Percentiles rank a stretch among this genome's conserved stretches.
Evolutionary conservation across 2,329 filamentous ascomycete species (phyloP).

Genomic region (Ampelomyces quisqualis): DNA sequence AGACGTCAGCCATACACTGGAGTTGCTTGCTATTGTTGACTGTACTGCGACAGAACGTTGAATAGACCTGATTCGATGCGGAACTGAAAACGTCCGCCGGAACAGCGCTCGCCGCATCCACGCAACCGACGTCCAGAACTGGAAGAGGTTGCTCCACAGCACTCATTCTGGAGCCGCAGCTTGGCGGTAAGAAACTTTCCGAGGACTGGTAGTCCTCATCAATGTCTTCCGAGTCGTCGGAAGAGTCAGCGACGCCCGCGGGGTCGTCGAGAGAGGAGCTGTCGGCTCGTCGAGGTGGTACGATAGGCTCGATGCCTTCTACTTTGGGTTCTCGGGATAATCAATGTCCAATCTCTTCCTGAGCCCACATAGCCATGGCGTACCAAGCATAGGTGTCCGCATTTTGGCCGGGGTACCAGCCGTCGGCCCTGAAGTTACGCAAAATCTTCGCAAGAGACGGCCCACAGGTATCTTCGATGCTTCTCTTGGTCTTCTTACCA

Average conservation of each 20-base stretch:
- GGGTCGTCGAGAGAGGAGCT: constrained; percentile 1
- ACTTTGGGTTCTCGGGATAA: constrained; percentile 1
- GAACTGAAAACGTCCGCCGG: too few species aligned
- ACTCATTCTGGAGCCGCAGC: too few species aligned
- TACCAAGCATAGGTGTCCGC: neutral
- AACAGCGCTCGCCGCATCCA: too few species aligned
- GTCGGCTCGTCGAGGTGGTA: constrained; percentile 1
- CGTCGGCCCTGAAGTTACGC: neutral
- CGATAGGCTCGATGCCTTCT: constrained; percentile 1
- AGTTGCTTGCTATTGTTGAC: too few species aligned
- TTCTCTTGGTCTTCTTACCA: neutral
- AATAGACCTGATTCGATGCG: too few species aligned
- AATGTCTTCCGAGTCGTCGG: too few species aligned
- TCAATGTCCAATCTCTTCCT: constrained; percentile 1
- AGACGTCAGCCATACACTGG: too few species aligned
- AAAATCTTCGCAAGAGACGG: neutral
- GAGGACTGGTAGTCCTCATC: too few species aligned
- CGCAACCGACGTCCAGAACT: too few species aligned
- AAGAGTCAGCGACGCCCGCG: neutral
- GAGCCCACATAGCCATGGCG: constrained; percentile 2
- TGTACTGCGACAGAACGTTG: too few species aligned
- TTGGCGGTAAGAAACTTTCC: too few species aligned
- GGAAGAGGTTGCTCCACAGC: too few species aligned
- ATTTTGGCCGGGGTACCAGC: neutral
- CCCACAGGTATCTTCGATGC: neutral